A percentile compares a stretch with the other conserved stretches of the same genome.
Evolutionary conservation across 2,329 filamentous ascomycete genomes (phyloP).

Genomic region (Colletotrichum zoysiae): DNA sequence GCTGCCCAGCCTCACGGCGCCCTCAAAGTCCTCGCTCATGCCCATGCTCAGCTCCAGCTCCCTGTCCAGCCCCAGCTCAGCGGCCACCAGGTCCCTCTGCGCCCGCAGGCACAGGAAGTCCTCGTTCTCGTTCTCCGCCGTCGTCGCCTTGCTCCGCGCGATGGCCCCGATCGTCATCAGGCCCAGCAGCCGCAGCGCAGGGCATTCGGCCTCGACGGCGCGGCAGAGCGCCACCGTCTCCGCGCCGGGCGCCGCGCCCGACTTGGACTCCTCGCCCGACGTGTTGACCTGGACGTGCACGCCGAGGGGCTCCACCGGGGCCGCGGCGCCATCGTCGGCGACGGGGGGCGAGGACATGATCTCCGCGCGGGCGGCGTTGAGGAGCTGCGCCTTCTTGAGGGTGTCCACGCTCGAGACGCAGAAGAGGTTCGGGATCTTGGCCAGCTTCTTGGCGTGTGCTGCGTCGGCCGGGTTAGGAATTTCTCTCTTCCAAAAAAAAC

Average conservation of each 20-base stretch:
- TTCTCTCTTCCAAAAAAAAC: too few relatives aligned
- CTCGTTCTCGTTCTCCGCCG: constrained; percentile 85
- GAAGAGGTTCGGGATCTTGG: constrained; percentile 89
- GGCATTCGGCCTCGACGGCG: constrained; percentile 77
- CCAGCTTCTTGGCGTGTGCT: constrained; percentile 92
- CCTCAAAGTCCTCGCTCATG: constrained; percentile 97
- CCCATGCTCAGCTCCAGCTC: constrained; percentile 94
- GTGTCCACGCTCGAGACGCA: constrained; percentile 92
- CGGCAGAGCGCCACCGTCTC: constrained; percentile 74
- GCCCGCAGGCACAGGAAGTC: constrained; percentile 81
- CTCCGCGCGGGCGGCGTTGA: constrained; percentile 81
- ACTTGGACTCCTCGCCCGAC: constrained; percentile 87
- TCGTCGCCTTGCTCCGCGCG: constrained; percentile 81
- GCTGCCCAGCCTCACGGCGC: constrained; percentile 85
- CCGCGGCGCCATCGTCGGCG: constrained; percentile 47
- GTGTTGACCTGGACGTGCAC: constrained; percentile 97
- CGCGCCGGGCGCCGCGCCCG: constrained; percentile 78
- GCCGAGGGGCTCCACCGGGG: constrained; percentile 64
- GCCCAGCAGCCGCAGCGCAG: constrained; percentile 80
- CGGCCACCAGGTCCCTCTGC: constrained; percentile 77
- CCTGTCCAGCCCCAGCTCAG: constrained; percentile 60
- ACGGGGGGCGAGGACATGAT: constrained; percentile 54
- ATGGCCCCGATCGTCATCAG: constrained; percentile 99
- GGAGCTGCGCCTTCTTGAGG: constrained; percentile 84
- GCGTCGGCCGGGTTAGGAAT: not conserved